A percentile compares a stretch with the other conserved stretches of the same genome.
These are phyloP conservation scores for Gliomastix tumulicola DNA, from an alignment of 2,329 filamentous ascomycete species.

Conservation along the genomic window DNA sequence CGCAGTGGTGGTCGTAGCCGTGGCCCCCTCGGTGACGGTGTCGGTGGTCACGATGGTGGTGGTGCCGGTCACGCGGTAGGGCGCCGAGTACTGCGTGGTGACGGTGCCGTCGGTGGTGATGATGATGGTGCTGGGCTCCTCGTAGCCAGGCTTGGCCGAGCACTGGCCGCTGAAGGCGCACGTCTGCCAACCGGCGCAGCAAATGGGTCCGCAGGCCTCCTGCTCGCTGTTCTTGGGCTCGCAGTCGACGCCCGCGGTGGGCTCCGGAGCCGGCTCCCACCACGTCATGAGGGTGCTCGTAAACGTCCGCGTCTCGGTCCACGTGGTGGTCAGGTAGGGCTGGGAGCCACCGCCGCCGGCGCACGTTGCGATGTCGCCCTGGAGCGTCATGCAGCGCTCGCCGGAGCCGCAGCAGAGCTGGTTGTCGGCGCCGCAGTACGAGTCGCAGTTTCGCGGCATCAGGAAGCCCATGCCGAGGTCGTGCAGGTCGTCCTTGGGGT, in stretches of 20 bases:
- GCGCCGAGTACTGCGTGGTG: slow-evolving; percentile 47
- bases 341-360: slow-evolving; percentile 23
- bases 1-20: slow-evolving; percentile 39
- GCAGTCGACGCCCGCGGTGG: slow-evolving; percentile 39
- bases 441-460: slow-evolving; percentile 38
- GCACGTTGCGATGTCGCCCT: slow-evolving; percentile 43
- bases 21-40: slow-evolving; percentile 34
- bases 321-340: slow-evolving; percentile 41
- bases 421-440: slow-evolving; percentile 47
- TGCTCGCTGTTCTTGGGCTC: slow-evolving; percentile 44
- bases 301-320: slow-evolving; percentile 52
- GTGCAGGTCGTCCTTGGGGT: slow-evolving; percentile 40
- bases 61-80: slow-evolving; percentile 46
- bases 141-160: slow-evolving; percentile 41
- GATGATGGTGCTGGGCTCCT: slow-evolving; percentile 30
- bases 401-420: slow-evolving; percentile 46
- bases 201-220: slow-evolving; percentile 59
- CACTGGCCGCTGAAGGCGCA: slow-evolving; percentile 57
- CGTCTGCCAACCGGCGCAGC: slow-evolving; percentile 64
- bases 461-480: slow-evolving; percentile 43
- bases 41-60: slow-evolving; percentile 48
- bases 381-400: slow-evolving; percentile 43
- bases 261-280: slow-evolving; percentile 35
- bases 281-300: slow-evolving; percentile 52
- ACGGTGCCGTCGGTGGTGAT: slow-evolving; percentile 38